These are phyloP conservation scores for Letharia columbiana DNA, from an alignment of 495 filamentous ascomycete species.

Conservation along the genomic window DNA sequence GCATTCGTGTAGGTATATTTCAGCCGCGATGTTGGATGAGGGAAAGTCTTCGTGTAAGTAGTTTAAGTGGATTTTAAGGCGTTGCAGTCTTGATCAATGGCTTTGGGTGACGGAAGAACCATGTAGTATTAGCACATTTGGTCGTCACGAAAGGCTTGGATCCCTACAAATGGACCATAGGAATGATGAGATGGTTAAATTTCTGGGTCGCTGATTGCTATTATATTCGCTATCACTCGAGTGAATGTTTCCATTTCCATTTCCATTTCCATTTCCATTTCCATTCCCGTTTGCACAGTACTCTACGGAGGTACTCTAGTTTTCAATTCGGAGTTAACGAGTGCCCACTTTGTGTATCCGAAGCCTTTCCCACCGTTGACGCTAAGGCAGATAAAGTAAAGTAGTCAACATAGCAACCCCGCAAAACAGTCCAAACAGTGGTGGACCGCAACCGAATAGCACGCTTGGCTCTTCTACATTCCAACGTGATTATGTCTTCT, in stretches of 20 bases:
- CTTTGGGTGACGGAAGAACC: neutral
- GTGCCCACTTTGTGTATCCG: too few species aligned
- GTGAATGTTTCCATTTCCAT: too few species aligned
- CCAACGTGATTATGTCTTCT: conserved; percentile 14
- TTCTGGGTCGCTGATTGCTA: neutral
- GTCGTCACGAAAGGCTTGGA: neutral
- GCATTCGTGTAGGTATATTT: conserved; percentile 9
- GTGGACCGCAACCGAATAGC: neutral
- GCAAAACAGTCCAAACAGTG: too few species aligned
- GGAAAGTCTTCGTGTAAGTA: conserved; percentile 8
- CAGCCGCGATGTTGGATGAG: conserved; percentile 2
- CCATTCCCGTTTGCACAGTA: too few species aligned
- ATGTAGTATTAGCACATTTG: neutral
- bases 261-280: too few species aligned
- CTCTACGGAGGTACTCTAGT: too few species aligned
- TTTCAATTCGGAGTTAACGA: too few species aligned
- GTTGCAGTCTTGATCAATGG: neutral
- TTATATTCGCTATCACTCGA: too few species aligned
- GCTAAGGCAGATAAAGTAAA: too few species aligned
- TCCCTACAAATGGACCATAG: neutral
- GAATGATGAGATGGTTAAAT: neutral
- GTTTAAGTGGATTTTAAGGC: neutral
- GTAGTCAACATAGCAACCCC: too few species aligned
- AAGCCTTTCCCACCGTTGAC: too few species aligned
- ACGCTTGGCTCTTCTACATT: conserved; percentile 15